Percentiles rank a stretch among this genome's conserved stretches.
Evolutionary conservation across 2,329 filamentous ascomycete species (phyloP).

Genomic region (Penicillium sp.): DNA sequence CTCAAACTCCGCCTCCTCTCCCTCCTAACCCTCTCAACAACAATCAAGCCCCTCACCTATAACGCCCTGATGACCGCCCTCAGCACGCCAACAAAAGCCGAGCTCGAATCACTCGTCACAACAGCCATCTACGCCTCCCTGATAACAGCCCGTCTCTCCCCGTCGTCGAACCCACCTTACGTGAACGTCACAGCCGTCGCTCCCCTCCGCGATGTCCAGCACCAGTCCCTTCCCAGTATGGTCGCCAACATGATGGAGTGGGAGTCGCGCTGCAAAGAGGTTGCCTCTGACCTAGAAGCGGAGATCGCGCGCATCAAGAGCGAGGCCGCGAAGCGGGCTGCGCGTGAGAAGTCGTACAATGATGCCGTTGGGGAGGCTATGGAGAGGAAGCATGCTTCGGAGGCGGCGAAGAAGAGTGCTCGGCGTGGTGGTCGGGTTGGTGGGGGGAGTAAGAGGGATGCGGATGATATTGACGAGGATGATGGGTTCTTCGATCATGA

Average conservation of each 20-base stretch:
- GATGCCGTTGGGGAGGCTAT: conserved; percentile 51
- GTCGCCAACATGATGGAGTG: conserved; percentile 66
- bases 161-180: conserved; percentile 70
- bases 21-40: conserved; percentile 73
- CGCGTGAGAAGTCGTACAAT: conserved; percentile 49
- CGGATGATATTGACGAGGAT: conserved; percentile 39
- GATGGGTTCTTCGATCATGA: conserved; percentile 37
- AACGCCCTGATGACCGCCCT: conserved; percentile 62
- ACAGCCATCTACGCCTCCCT: conserved; percentile 83
- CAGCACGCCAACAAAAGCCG: conserved; percentile 60
- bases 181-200: conserved; percentile 78
- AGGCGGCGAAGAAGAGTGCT: conserved; percentile 18
- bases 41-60: conserved; percentile 69
- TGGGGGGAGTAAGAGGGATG: conserved; percentile 42
- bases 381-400: conserved; percentile 33
- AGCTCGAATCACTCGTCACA: conserved; percentile 83
- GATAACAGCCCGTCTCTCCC: conserved; percentile 77
- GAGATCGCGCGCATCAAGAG: conserved; percentile 66
- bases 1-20: conserved; percentile 89
- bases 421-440: conserved; percentile 13
- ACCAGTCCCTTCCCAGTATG: conserved; percentile 66
- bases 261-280: conserved; percentile 71
- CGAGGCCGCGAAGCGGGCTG: conserved; percentile 54
- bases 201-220: conserved; percentile 79
- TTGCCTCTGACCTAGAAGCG: conserved; percentile 69